Evolutionary conservation across 345 rosid genomes (phyloP).

Genomic region (Aquilaria yunnanensis): DNA sequence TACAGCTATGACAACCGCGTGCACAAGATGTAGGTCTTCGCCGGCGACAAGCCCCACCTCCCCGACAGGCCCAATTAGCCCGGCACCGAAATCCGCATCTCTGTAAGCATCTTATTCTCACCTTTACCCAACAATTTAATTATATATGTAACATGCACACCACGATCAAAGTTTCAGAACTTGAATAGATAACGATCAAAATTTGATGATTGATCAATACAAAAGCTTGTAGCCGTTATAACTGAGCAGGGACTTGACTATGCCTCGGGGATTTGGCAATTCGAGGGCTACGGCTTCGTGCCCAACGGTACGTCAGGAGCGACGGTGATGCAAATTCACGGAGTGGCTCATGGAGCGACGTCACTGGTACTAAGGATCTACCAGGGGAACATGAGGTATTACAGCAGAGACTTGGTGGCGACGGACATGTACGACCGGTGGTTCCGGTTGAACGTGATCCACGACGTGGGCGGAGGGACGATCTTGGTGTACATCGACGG

Average conservation of each 20-base stretch:
- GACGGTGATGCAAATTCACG: slow-evolving; percentile 19
- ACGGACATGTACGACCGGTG: slow-evolving; percentile 19
- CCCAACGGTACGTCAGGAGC: slow-evolving; percentile 17
- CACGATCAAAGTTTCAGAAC: neutral
- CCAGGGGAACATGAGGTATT: slow-evolving; percentile 16
- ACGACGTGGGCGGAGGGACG: slow-evolving; percentile 20
- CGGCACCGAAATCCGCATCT: slow-evolving; percentile 24
- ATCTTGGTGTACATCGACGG: slow-evolving; percentile 23
- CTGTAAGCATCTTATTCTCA: neutral
- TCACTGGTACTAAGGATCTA: slow-evolving; percentile 17
- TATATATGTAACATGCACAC: neutral
- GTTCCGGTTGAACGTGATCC: slow-evolving; percentile 23
- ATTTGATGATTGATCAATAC: neutral
- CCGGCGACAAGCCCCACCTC: slow-evolving; percentile 20
- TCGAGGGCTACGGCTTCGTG: slow-evolving; percentile 8
- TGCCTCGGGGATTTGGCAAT: slow-evolving; percentile 18
- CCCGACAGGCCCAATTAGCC: slow-evolving; percentile 24
- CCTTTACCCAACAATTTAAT: too few relatives aligned
- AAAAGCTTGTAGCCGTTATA: neutral
- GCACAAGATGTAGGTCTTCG: slow-evolving; percentile 20
- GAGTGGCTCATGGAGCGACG: slow-evolving; percentile 18
- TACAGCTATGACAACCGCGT: slow-evolving; percentile 13
- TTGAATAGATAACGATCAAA: neutral
- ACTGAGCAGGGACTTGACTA: slow-evolving; percentile 10
- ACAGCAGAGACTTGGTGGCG: slow-evolving; percentile 11